Conservation (phyloP, 1,284 basidiomycete genomes). For the Irpex rosettiformis region DNA sequence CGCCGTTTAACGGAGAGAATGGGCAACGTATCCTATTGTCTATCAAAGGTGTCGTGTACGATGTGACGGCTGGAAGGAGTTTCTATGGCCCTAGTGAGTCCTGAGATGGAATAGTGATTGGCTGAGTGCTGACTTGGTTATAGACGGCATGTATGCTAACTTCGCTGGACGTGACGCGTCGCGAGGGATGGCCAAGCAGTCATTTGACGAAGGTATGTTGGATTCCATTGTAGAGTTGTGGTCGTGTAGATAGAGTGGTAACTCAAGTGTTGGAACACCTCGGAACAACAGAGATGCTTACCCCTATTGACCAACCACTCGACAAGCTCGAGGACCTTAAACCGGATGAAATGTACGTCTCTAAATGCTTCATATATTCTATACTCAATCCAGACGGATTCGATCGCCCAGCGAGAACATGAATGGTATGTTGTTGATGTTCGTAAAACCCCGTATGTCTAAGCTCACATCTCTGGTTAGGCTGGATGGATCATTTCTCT, state of each 20-base stretch:
- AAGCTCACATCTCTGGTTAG: constrained; percentile 31
- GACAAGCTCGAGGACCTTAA: constrained; percentile 81
- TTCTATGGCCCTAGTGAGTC: constrained; percentile 88
- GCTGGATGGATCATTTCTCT: constrained; percentile 89
- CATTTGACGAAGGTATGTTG: constrained; percentile 78
- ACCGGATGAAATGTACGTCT: constrained; percentile 79
- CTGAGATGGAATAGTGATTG: neutral
- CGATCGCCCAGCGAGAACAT: constrained; percentile 72
- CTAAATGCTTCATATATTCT: neutral
- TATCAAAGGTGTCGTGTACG: constrained; percentile 87
- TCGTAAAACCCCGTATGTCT: too few species aligned
- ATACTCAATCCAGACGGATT: constrained; percentile 1
- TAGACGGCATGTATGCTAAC: constrained; percentile 94
- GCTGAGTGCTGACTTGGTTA: neutral
- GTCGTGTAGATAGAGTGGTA: neutral
- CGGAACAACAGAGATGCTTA: constrained; percentile 77
- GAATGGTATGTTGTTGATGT: constrained; percentile 49
- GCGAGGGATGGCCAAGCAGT: constrained; percentile 95
- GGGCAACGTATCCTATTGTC: constrained; percentile 78
- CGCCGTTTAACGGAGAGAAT: constrained; percentile 65
- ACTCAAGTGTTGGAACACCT: constrained; percentile 2
- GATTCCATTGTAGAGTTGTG: neutral
- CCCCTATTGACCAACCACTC: constrained; percentile 79
- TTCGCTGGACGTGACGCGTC: constrained; percentile 95
- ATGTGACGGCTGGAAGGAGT: constrained; percentile 82